These are phyloP conservation scores for Phialemoniopsis sp. DNA, from an alignment of 2,329 filamentous ascomycete genomes.

Conservation along the genomic window DNA sequence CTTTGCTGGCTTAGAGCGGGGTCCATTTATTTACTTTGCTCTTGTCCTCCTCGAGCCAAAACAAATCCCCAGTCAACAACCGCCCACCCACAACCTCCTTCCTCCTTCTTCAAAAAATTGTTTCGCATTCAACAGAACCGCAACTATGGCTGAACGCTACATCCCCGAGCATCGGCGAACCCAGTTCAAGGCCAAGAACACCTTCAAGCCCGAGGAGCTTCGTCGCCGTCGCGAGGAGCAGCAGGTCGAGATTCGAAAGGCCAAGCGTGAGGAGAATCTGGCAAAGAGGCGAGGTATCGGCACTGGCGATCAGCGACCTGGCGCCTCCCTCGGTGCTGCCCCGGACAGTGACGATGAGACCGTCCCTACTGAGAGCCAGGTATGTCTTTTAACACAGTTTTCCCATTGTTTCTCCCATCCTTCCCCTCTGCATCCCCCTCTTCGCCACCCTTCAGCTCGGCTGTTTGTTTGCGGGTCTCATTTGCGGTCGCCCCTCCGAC, in stretches of 20 bases:
- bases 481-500: no score
- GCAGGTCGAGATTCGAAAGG: conserved; percentile 98
- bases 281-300: conserved; percentile 96
- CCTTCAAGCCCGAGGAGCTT: conserved; percentile 98
- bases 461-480: background rate
- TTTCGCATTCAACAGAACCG: conserved; percentile 15
- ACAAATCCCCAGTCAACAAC: background rate
- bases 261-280: conserved; percentile 97
- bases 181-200: conserved; percentile 99
- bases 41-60: no score
- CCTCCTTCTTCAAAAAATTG: conserved; percentile 5
- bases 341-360: conserved; percentile 98
- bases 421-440: background rate
- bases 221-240: conserved; percentile 97
- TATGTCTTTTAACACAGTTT: conserved; percentile 52
- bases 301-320: conserved; percentile 72
- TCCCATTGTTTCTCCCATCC: conserved; percentile 9
- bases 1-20: no score
- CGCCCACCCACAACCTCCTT: conserved; percentile 2
- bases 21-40: no score
- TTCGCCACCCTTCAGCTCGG: background rate
- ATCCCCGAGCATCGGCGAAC: conserved; percentile 99
- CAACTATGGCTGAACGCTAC: conserved; percentile 94
- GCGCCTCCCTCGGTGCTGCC: conserved; percentile 79
- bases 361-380: conserved; percentile 91